A percentile compares a stretch with the other conserved stretches of the same genome.
phyloP scores from a whole-genome alignment of 495 filamentous ascomycete species.

The Immersiella caudata region DNA sequence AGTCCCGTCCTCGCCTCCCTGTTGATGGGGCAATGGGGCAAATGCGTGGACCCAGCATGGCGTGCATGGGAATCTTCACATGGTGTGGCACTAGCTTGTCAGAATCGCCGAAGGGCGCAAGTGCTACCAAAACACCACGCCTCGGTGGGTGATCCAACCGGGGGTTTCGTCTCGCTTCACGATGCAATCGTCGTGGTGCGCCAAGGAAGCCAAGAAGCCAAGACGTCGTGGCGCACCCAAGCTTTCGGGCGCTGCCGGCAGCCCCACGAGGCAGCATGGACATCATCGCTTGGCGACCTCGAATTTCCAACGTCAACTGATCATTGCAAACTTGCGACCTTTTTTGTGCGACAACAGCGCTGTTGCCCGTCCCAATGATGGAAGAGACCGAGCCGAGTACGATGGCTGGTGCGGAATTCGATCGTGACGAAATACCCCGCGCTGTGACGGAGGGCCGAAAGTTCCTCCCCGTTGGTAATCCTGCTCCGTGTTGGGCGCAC shows the following conservation, averaged over 20 bases:
- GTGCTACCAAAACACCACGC: background rate
- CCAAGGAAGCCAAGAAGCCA: slow-evolving; percentile 1
- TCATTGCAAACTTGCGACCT: background rate
- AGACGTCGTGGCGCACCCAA: slow-evolving; percentile 5
- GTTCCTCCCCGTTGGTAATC: background rate
- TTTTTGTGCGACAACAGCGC: background rate
- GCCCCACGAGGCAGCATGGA: background rate
- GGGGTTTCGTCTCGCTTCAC: background rate
- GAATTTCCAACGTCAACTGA: background rate
- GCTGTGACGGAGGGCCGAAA: background rate
- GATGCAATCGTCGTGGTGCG: background rate
- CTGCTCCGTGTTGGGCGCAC: background rate
- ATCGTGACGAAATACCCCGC: background rate
- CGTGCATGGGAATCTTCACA: background rate
- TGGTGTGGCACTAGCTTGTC: background rate
- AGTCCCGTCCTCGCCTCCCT: background rate
- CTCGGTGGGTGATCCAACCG: background rate
- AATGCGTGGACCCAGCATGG: background rate
- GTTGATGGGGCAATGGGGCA: background rate
- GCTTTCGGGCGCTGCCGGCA: background rate
- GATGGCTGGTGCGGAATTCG: background rate
- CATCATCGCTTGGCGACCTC: slow-evolving; percentile 3
- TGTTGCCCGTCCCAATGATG: background rate
- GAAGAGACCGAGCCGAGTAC: background rate
- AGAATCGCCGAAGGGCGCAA: background rate